Evolutionary conservation across 495 filamentous ascomycete genomes (phyloP).

Genomic region (Hypomontagnella monticulosa): DNA sequence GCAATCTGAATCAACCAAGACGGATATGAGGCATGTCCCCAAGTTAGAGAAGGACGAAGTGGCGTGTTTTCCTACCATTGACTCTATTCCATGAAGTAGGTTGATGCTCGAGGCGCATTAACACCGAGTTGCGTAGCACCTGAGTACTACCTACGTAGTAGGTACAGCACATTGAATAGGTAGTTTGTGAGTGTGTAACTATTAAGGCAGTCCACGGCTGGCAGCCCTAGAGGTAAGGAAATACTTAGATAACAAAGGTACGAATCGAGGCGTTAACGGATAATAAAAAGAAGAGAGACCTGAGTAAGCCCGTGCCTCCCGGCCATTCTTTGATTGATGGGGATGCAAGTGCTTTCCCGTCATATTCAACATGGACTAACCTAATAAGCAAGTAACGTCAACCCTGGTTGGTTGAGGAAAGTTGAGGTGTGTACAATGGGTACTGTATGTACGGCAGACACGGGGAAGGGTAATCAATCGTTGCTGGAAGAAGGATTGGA

Average conservation of each 20-base stretch:
- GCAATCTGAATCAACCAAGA: conserved; percentile 41
- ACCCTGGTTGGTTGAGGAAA: conserved; percentile 17
- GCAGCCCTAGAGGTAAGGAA: not conserved
- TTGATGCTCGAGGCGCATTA: not conserved
- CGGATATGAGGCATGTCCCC: conserved; percentile 18
- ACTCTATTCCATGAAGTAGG: conserved; percentile 1
- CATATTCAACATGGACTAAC: conserved; percentile 13
- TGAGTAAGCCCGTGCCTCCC: conserved; percentile 40
- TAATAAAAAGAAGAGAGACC: conserved; percentile 16
- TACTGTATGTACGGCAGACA: too few relatives aligned
- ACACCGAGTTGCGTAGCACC: not conserved
- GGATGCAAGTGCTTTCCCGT: conserved; percentile 27
- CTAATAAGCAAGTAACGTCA: conserved; percentile 1
- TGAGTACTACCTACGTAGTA: too few relatives aligned
- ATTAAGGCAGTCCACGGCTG: conserved; percentile 4
- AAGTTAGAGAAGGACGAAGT: conserved; percentile 25
- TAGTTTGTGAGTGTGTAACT: not conserved
- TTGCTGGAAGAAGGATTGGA: conserved; percentile 6
- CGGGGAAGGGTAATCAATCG: not conserved
- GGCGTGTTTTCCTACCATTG: conserved; percentile 20
- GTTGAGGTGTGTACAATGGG: too few relatives aligned
- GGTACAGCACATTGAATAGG: too few relatives aligned
- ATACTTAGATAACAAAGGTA: not conserved
- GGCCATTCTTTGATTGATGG: conserved; percentile 38
- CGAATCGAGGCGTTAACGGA: conserved; percentile 11